phyloP scores from a whole-genome alignment of 495 filamentous ascomycete genomes.

The Cercophora samala region DNA sequence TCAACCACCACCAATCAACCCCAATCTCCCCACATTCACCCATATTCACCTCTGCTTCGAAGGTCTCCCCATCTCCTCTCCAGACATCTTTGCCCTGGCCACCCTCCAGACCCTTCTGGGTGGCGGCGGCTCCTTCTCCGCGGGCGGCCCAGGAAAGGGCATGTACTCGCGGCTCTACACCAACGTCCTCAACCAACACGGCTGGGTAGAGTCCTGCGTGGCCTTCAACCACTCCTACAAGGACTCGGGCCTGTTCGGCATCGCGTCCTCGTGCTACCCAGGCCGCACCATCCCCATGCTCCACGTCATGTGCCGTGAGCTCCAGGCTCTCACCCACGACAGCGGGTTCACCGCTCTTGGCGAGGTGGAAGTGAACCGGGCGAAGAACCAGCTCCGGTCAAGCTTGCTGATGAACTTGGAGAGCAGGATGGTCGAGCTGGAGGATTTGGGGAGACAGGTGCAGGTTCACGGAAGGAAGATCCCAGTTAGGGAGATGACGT shows the following conservation, averaged over 20 bases:
- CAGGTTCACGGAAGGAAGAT: conserved; percentile 93
- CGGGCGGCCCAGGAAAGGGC: conserved; percentile 94
- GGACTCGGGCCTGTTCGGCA: conserved; percentile 92
- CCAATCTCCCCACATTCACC: conserved; percentile 74
- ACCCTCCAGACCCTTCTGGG: conserved; percentile 96
- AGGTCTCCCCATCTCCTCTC: conserved; percentile 81
- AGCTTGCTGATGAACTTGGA: conserved; percentile 97
- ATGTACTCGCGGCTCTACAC: conserved; percentile 98
- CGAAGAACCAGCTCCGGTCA: conserved; percentile 94
- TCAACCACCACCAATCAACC: conserved; percentile 70
- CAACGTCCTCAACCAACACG: conserved; percentile 94
- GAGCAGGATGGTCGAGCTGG: conserved; percentile 95
- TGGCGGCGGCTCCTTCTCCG: conserved; percentile 95
- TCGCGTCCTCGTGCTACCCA: conserved; percentile 79
- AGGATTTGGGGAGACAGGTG: conserved; percentile 93
- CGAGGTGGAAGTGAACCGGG: conserved; percentile 79
- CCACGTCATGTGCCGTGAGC: conserved; percentile 89
- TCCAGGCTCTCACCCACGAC: conserved; percentile 71
- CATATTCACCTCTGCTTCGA: conserved; percentile 96
- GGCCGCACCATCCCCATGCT: conserved; percentile 73
- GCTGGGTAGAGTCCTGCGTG: conserved; percentile 92
- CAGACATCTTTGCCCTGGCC: conserved; percentile 93
- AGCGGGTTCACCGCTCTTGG: conserved; percentile 66
- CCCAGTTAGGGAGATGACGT: conserved; percentile 88
- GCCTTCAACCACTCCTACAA: conserved; percentile 98